These are phyloP conservation scores for Comarum palustre DNA, from an alignment of 306 rosid genomes.

Conservation along the genomic window DNA sequence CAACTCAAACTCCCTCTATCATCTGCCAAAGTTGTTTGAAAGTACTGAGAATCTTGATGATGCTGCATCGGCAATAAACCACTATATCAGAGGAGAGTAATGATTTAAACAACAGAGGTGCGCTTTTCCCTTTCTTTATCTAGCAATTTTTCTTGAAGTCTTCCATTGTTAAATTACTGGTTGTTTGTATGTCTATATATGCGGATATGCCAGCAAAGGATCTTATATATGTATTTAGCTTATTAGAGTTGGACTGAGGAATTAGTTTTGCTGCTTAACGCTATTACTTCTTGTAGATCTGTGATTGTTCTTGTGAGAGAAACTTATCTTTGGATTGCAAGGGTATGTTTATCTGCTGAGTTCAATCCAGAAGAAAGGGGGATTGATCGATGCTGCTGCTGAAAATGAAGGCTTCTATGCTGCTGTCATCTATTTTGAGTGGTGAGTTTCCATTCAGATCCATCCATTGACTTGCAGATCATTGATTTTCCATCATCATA, in stretches of 20 bases:
- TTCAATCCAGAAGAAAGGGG: not conserved
- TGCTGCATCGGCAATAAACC: slow-evolving; percentile 97
- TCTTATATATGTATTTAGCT: too few species aligned
- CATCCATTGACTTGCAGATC: slow-evolving; percentile 9
- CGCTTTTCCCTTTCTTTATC: slow-evolving; percentile 18
- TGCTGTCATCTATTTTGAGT: not conserved
- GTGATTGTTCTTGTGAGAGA: slow-evolving; percentile 40
- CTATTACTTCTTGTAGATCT: slow-evolving; percentile 42
- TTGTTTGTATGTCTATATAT: not conserved
- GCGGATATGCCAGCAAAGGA: not conserved
- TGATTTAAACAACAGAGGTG: slow-evolving; percentile 9
- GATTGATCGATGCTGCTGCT: slow-evolving; percentile 6
- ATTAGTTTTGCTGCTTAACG: not conserved
- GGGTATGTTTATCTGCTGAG: slow-evolving; percentile 10
- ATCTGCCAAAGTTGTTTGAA: slow-evolving; percentile 19
- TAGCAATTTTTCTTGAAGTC: not conserved
- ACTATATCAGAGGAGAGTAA: slow-evolving; percentile 33
- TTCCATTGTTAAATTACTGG: not conserved
- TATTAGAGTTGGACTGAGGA: not conserved
- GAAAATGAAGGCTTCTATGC: not conserved
- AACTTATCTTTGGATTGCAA: slow-evolving; percentile 25
- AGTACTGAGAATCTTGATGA: slow-evolving; percentile 96
- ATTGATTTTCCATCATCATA: not conserved
- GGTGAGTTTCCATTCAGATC: slow-evolving; percentile 18
- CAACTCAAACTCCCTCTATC: not conserved